phyloP scores from a whole-genome alignment of 192 early-diverging fungal genomes.

The Allomyces macrogynus region DNA sequence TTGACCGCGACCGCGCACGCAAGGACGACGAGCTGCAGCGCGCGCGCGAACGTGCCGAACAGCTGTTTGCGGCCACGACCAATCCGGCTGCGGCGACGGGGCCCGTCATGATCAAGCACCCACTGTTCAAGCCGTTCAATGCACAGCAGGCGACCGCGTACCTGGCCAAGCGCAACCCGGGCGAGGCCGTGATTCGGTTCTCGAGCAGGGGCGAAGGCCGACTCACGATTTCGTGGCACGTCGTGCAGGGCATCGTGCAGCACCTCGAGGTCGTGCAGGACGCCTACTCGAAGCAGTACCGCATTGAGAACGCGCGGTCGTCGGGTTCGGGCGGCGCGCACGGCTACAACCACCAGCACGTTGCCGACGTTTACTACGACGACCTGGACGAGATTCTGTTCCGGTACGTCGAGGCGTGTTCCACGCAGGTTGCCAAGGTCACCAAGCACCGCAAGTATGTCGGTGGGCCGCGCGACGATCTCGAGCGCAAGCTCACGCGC shows the following conservation, averaged over 20 bases:
- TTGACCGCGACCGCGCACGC: slow-evolving; percentile 31
- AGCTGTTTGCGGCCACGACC: slow-evolving; percentile 2
- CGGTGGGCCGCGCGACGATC: not conserved
- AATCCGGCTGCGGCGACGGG: not conserved
- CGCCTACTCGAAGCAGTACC: not conserved
- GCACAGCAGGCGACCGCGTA: slow-evolving; percentile 52
- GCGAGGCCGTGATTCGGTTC: slow-evolving; percentile 69
- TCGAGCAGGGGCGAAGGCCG: slow-evolving; percentile 76
- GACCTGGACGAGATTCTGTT: not conserved
- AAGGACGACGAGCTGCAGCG: slow-evolving; percentile 16
- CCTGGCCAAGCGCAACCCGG: slow-evolving; percentile 39
- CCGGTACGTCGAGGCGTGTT: not conserved
- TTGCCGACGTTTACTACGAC: no score
- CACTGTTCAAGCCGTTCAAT: slow-evolving; percentile 56
- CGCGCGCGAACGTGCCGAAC: slow-evolving; percentile 8
- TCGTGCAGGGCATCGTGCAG: slow-evolving; percentile 64
- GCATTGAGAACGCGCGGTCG: not conserved
- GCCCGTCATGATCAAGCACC: slow-evolving; percentile 47
- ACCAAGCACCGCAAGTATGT: not conserved
- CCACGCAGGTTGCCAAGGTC: not conserved
- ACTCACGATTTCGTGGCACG: slow-evolving; percentile 84
- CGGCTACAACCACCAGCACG: not conserved
- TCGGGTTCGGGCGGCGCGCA: not conserved
- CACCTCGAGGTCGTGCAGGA: slow-evolving; percentile 45
- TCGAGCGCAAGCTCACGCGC: not conserved